Evolutionary conservation across 2,329 filamentous ascomycete genomes (phyloP), one percentile per base, ranked within the genome.

Genomic region (Trichoderma asperellum): DNA sequence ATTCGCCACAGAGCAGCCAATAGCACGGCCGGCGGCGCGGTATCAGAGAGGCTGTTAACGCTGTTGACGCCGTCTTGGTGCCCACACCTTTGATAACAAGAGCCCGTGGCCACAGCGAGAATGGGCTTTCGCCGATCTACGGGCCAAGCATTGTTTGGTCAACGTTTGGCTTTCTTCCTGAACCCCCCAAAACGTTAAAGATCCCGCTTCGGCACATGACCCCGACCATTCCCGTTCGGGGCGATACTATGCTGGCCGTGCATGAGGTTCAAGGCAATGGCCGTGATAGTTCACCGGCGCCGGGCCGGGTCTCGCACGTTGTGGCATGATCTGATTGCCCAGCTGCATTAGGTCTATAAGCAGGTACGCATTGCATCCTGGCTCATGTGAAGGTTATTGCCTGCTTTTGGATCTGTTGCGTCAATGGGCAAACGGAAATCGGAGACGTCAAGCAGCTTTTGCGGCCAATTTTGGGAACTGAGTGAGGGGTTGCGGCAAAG

Each of bases 261-360:
- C 66, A 68, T 68, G 58, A 68, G 49, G 66, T 58, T 68, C 66
- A 53, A 37, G 60, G 58, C 47, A 29, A 55, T 63, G 3, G 60
- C 47, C 21, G 47, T n/a, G 6, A n/a, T 29, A 5, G 60, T 12
- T 53, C n/a, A 43, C 29, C 18, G 18, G 7, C 21, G 34, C 4
- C 53, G 55, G 21, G 4, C 16, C 3, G 5, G 5, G n/a, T 11
- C 4, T 24, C 47, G 8, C 40, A 43, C 40, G 40, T 43, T 43
- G 40, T 43, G 40, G 40, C 40, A 43, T 43, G 40, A 43, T 43
- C 40, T 35, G 65, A 11, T 27, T 53, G 27, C 35, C 61, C 5
- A 49, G 59, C 21, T 58, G 40, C 8, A 11, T 53, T n/a, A 40
- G 34, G 27, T 10, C 7, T 43, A n/a, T 49, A 49, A 49, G 43